Base-by-base conservation (phyloP, 768 basidiomycete genomes). In the Panellus pusillus region DNA sequence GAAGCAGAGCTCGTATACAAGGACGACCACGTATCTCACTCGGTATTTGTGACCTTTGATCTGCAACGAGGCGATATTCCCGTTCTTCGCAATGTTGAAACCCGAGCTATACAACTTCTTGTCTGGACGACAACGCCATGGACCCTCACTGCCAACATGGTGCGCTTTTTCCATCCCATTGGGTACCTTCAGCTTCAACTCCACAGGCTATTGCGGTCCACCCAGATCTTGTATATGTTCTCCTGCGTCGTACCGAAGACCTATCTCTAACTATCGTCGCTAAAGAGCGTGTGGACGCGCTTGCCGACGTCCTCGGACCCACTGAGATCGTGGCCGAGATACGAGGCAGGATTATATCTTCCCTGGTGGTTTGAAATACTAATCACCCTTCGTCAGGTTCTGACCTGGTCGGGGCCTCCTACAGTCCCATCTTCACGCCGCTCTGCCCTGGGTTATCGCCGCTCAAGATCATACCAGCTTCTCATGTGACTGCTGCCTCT, bases 121-220 rank as follows among this genome's bases (percentile, higher is more conserved):
- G 89, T 96, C 4, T 99, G 96, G 96, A 98, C 96, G 2, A 98
- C 96, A 4, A 98, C 96, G 0, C 91, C 96, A 1, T 99, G 96
- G 96, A 98, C 93, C 4, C 72, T 98, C 43, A 93, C 91, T 6
- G 91, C 93, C 1, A 98, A 99, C 65, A 93, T 94, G 89, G 94
- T 93, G 79, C 40, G 12, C 55, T 17, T 20, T n/a, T 6, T 36
- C 39, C 40, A 39, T 29, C 9, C 38, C 28, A n/a, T 20, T 17
- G 29, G 41, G 45, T 49, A 8, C 20, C 44, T 60, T 43, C 60
- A 57, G 32, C 38, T 11, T 55, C 32, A 9, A 35, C 32, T 17
- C 13, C 54, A 19, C 54, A 96, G 95, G 94, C 87, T n/a, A 90
- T 98, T 43, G 90, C 93, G 5, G 85, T 96, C 4, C 79, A 94